A percentile compares a stretch with the other conserved stretches of the same genome.
These are phyloP conservation scores for Marchantia paleacea DNA, from an alignment of 225 moss, liverwort and hornwort species.

Conservation along the genomic window DNA sequence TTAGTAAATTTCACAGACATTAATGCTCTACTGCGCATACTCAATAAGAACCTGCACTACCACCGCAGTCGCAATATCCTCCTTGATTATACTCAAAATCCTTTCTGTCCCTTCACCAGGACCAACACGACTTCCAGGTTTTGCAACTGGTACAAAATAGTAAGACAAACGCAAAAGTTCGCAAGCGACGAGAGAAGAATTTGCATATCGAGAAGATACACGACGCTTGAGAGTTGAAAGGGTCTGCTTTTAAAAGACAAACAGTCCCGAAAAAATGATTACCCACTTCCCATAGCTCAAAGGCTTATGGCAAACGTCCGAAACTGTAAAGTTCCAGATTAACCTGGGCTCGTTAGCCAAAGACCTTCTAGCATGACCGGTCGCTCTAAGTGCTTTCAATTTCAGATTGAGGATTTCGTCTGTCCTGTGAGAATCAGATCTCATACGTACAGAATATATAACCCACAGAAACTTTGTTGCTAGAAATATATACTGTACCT, in stretches of 20 bases:
- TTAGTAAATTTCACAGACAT: too few species aligned
- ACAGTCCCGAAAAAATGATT: conserved; percentile 12
- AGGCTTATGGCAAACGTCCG: background rate
- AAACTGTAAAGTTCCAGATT: background rate
- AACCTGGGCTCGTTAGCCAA: background rate
- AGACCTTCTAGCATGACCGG: background rate
- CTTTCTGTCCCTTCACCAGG: background rate
- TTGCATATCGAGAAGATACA: background rate
- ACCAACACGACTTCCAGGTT: background rate
- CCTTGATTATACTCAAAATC: too few species aligned
- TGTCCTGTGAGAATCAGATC: conserved; percentile 1
- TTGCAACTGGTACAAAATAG: background rate
- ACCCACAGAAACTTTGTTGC: background rate
- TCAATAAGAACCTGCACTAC: too few species aligned
- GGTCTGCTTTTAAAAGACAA: conserved; percentile 11
- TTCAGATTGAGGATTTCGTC: conserved; percentile 1
- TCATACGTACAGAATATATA: conserved; percentile 11
- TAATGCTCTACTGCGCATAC: too few species aligned
- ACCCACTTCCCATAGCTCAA: background rate
- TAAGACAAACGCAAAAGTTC: background rate
- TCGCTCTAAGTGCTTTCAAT: background rate
- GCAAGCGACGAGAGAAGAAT: background rate
- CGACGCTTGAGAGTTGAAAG: conserved; percentile 11
- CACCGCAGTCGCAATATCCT: too few species aligned
- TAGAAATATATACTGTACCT: conserved; percentile 19